These are phyloP conservation scores for Fusarium liriodendri DNA, from an alignment of 2,329 filamentous ascomycete species.

Conservation along the genomic window DNA sequence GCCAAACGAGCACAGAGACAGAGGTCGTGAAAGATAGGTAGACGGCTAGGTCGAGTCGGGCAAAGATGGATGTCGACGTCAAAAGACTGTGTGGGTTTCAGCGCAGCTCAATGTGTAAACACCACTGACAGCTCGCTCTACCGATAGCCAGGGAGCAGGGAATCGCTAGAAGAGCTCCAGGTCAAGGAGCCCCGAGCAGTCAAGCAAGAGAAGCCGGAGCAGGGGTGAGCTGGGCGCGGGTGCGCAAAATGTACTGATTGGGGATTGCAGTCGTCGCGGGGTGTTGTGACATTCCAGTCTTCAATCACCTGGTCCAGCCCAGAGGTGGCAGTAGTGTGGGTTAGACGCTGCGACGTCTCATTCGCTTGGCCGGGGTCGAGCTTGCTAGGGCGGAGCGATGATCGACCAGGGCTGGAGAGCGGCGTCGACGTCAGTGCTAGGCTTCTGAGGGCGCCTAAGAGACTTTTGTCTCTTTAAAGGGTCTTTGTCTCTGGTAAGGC, in stretches of 20 bases:
- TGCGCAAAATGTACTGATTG: slow-evolving; percentile 40
- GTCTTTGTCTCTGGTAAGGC: slow-evolving; percentile 29
- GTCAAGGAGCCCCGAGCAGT: slow-evolving; percentile 9
- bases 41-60: slow-evolving; percentile 12
- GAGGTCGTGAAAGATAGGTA: slow-evolving; percentile 20
- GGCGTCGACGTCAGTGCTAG: slow-evolving; percentile 42
- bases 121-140: slow-evolving; percentile 13
- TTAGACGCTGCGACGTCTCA: slow-evolving; percentile 50
- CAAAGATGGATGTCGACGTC: slow-evolving; percentile 10
- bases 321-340: slow-evolving; percentile 43
- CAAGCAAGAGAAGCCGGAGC: slow-evolving; percentile 24
- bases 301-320: slow-evolving; percentile 45
- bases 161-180: slow-evolving; percentile 15
- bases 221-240: slow-evolving; percentile 37
- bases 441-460: slow-evolving; percentile 29
- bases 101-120: slow-evolving; percentile 8
- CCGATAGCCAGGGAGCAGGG: slow-evolving; percentile 6
- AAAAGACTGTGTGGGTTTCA: slow-evolving; percentile 19
- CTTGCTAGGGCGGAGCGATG: slow-evolving; percentile 44
- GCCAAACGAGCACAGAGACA: slow-evolving; percentile 36
- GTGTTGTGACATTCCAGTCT: slow-evolving; percentile 45
- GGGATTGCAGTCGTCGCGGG: slow-evolving; percentile 39
- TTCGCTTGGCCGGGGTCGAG: slow-evolving; percentile 45
- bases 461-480: slow-evolving; percentile 5
- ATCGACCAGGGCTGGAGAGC: slow-evolving; percentile 44